phyloP scores from a whole-genome alignment of 371 early-diverging fungal species.

The Syncephalastrum contaminatum region DNA sequence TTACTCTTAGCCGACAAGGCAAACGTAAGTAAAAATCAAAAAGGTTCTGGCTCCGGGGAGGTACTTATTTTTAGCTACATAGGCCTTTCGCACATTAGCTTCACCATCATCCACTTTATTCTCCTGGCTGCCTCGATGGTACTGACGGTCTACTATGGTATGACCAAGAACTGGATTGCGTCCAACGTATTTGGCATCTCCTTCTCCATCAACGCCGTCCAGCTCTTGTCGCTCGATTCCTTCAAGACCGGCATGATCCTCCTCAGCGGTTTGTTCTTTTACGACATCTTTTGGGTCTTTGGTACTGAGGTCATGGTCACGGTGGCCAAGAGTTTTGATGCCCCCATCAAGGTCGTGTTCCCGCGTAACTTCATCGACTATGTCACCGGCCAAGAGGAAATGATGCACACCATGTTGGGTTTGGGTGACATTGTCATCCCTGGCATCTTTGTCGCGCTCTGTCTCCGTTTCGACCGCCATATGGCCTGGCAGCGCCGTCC shows the following conservation, averaged over 20 bases:
- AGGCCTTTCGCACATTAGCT: slow-evolving; percentile 66
- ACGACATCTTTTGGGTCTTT: slow-evolving; percentile 99
- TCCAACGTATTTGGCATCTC: slow-evolving; percentile 89
- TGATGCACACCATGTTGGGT: slow-evolving; percentile 91
- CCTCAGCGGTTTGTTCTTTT: slow-evolving; percentile 89
- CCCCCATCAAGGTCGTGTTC: slow-evolving; percentile 95
- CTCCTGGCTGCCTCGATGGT: slow-evolving; percentile 56
- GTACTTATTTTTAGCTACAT: no score
- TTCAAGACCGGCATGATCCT: slow-evolving; percentile 95
- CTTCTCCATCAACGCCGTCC: slow-evolving; percentile 85
- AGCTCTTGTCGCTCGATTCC: slow-evolving; percentile 87
- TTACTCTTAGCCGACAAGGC: slow-evolving; percentile 67
- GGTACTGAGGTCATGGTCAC: slow-evolving; percentile 98
- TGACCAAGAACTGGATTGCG: slow-evolving; percentile 90
- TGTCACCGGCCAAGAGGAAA: slow-evolving; percentile 26
- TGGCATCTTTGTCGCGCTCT: slow-evolving; percentile 92
- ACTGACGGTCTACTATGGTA: slow-evolving; percentile 76
- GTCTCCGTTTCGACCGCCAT: slow-evolving; percentile 86
- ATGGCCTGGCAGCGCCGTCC: slow-evolving; percentile 55
- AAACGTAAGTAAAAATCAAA: slow-evolving; percentile 53
- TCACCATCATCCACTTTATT: slow-evolving; percentile 73
- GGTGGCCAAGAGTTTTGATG: slow-evolving; percentile 96
- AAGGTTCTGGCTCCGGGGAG: no score
- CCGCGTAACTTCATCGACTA: slow-evolving; percentile 73
- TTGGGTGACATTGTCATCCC: slow-evolving; percentile 98